Evolutionary conservation across 164 flowering plant genomes (phyloP), one percentile per base, ranked within the genome.

Genomic region (Cinnamomum chago): DNA sequence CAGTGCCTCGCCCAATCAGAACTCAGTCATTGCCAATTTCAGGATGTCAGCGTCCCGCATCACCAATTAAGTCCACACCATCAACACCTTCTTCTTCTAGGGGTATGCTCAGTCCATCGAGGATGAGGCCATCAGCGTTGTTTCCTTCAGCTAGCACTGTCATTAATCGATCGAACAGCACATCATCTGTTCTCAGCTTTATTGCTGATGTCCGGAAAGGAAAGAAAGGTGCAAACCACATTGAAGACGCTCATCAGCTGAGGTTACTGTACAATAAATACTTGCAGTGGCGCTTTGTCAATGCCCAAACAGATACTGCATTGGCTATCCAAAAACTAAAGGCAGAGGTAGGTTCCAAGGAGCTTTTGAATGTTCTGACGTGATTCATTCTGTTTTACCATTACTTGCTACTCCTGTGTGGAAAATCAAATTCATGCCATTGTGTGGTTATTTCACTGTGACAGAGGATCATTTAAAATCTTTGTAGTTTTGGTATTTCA

Each of bases 181-280:
- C 93, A 50, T 81, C 86, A 73, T 91, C 99, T 67, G 93, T 93
- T 70, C 96, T 93, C 67, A 93, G 88, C 79, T 95, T 89, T 80
- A 77, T 88, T 50, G 89, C 88, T 3, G 97, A 93, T 84, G 78
- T 88, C 72, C 87, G 83, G 75, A 91, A 87, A 78, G 91, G 95
- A 50, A 92, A 88, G 84, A 95, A 90, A 77, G 83, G 83, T 58
- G 82, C 84, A 52, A 87, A 80, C 81, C 88, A 84, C 75, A 77
- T 90, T 20, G 98, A 95, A 84, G 98, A 95, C 79, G 98, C 85
- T 77, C 99, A 93, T 84, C 94, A 89, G 72, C 79, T 95, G 68
- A 85, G 95, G 73, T 76, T 93, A 58, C 76, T 92, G 51, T 87
- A 93, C 76, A 95, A 95, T 80, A 89, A 93, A 83, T 82, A 82